Base-by-base conservation (phyloP, 2,329 filamentous ascomycete species). In the Alternaria infectoria region DNA sequence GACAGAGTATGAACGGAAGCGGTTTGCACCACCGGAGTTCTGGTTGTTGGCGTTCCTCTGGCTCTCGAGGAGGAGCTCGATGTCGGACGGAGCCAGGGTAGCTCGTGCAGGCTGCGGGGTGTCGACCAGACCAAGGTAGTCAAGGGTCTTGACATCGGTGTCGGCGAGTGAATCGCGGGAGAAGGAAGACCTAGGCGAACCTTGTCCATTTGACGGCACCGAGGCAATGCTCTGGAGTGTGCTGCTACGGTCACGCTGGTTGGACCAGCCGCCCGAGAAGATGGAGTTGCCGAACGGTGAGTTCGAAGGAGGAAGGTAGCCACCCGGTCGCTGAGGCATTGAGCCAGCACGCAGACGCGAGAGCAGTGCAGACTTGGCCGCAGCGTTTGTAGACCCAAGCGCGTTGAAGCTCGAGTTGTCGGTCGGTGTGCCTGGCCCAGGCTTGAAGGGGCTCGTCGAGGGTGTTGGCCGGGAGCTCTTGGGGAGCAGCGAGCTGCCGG, bases 1-100 rank as follows among this genome's bases (percentile, higher is more conserved):
- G 69, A 99, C 96, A 1, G 96, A 99, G 80, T 97, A 98, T 2
- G 96, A 99, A 50, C 96, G 90, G 85, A 98, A 97, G 56, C 96
- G 89, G 79, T 92, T 98, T 47, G 90, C 86, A 46, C 79, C 91
- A 68, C 90, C 91, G 69, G 93, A 87, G 74, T 91, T 78, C 47
- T 76, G 77, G 64, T 69, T 76, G 59, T 75, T 91, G 47, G 91
- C 90, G 62, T 85, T 77, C 58, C 85, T 81, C 60, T 86, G 85
- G 59, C 86, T 84, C 59, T 86, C 84, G 43, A 83, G 73, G 6
- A 84, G 74, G 45, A 83, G 70, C 81, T 87, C 78, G 80, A 85
- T 68, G 73, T 84, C 80, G 9, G 92, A 90, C 45, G 84, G 83
- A 45, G 89, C 89, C 66, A 96, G 83, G 66, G 90, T 91, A 52